A percentile compares a stretch with the other conserved stretches of the same genome.
These are phyloP conservation scores for Tillandsia fasciculata DNA, from an alignment of 176 grass and related monocot species.

Conservation along the genomic window DNA sequence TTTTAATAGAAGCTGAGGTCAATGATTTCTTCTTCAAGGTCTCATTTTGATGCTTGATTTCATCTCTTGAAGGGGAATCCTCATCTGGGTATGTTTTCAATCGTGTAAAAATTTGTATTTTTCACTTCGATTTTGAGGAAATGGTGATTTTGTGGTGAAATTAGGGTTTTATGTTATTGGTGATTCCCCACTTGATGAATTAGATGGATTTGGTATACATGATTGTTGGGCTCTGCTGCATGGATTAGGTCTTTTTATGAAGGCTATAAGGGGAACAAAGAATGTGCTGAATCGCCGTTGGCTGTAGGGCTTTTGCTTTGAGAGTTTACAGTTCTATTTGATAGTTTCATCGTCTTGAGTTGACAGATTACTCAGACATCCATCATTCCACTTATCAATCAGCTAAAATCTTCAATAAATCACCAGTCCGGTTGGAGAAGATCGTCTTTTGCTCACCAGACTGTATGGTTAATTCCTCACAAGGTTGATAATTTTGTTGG, in stretches of 20 bases:
- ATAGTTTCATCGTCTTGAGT: neutral
- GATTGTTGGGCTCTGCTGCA: too few species aligned
- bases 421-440: too few species aligned
- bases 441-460: neutral
- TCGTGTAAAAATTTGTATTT: conserved; percentile 8
- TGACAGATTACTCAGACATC: neutral
- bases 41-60: conserved; percentile 27
- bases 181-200: neutral
- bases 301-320: neutral
- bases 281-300: neutral
- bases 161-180: conserved; percentile 6
- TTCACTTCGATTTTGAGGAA: neutral
- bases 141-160: neutral
- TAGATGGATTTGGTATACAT: neutral
- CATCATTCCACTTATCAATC: neutral
- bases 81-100: conserved; percentile 11
- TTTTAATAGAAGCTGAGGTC: conserved; percentile 14
- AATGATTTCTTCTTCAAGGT: conserved; percentile 5
- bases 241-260: neutral
- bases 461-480: neutral
- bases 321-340: neutral
- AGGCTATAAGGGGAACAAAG: neutral
- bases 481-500: conserved; percentile 18
- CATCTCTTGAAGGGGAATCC: conserved; percentile 2
- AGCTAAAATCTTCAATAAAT: neutral